Conservation (phyloP, 2,329 filamentous ascomycete genomes). For the Paraconiothyrium sp. region DNA sequence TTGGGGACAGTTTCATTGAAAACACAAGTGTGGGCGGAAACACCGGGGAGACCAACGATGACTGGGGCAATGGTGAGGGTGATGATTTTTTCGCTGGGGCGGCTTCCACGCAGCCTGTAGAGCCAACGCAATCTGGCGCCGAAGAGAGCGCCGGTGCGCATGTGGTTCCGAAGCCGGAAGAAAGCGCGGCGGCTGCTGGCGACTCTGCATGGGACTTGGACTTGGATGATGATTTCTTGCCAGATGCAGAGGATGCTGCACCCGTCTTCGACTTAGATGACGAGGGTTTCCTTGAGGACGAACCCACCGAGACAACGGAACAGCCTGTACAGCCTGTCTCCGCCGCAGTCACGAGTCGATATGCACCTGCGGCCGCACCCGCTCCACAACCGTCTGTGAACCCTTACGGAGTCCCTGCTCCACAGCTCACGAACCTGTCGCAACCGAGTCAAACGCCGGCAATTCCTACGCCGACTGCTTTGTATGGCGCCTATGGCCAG, state of each 20-base stretch:
- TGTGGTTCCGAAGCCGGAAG: conserved; percentile 25
- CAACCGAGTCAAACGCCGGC: conserved; percentile 40
- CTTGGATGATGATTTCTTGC: conserved; percentile 76
- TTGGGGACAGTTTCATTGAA: conserved; percentile 43
- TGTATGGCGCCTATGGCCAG: conserved; percentile 45
- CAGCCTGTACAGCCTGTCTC: conserved; percentile 32
- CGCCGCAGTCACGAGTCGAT: conserved; percentile 38
- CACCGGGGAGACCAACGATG: conserved; percentile 36
- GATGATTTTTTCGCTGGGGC: conserved; percentile 44
- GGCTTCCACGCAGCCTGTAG: conserved; percentile 25
- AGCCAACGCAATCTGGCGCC: conserved; percentile 27
- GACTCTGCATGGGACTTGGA: conserved; percentile 86
- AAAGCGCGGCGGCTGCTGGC: conserved; percentile 64
- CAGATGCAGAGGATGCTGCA: conserved; percentile 60
- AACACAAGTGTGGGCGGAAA: conserved; percentile 43
- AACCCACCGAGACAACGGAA: conserved; percentile 53
- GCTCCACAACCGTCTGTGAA: conserved; percentile 45
- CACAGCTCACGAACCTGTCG: conserved; percentile 59
- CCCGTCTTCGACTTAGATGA: conserved; percentile 78
- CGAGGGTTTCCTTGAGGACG: conserved; percentile 83
- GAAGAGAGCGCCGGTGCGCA: conserved; percentile 33
- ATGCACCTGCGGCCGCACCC: conserved; percentile 48
- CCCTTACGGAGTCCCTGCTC: conserved; percentile 62
- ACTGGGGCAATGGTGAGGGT: conserved; percentile 48
- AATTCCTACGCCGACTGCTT: conserved; percentile 28